Base-by-base conservation (phyloP, 176 grass and related monocot genomes). In the Tillandsia fasciculata region DNA sequence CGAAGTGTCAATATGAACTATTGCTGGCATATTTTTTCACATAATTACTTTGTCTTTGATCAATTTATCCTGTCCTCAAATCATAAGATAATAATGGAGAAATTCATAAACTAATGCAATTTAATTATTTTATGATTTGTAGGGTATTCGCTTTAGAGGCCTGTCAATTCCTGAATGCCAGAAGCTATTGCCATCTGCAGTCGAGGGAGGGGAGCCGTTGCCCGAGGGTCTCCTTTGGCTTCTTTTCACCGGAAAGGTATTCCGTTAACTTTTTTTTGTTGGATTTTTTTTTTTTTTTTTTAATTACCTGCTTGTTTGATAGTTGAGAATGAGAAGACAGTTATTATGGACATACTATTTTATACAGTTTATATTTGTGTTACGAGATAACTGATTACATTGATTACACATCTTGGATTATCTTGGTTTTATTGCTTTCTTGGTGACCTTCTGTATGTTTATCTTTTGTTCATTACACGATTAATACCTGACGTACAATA, bases 141-240 rank as follows among this genome's bases (percentile, higher is more conserved):
- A 99, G 94, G 94, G 94, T 68, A 99, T 99, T 85, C 82, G 94
- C 64, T 99, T 99, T 82, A 99, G 94, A 70, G 89, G 94, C 14
- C 76, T 99, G 57, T 90, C 94, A 0, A 99, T 99, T 78, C 94
- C 89, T 79, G 94, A 99, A 86, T 99, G 94, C 75, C 94, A 99
- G 78, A 80, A 90, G 74, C 67, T 93, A 18, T 72, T 99, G 64
- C 94, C 94, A 9, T 63, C 77, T 11, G 94, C 89, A 52, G 64
- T 85, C 70, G 66, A 83, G 14, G 94, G 77, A 65, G 94, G 89
- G 18, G 94, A 99, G 59, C 94, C 94, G 69, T 84, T 99, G 80
- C 94, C 94, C 52, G 94, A 99, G 79, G 94, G 94, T 73, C 94
- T 99, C 47, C 84, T 99, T 49, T 99, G 94, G 94, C 89, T 99